A percentile compares a stretch with the other conserved stretches of the same genome.
These are phyloP conservation scores for Colletotrichum sp. DNA, from an alignment of 2,329 filamentous ascomycete genomes.

Conservation along the genomic window DNA sequence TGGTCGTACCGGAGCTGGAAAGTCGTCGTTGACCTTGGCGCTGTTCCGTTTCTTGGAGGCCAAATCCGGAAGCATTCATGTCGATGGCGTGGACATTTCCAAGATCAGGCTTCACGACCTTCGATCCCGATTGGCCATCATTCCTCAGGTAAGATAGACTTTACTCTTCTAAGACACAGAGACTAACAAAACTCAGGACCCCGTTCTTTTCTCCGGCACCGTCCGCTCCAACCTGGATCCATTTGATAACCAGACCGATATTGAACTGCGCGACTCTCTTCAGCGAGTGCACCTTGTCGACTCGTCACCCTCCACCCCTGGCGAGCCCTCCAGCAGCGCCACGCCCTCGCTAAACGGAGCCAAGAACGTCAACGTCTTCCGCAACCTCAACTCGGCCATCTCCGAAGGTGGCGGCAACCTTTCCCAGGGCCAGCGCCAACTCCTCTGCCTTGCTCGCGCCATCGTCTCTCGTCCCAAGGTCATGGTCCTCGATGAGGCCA, in stretches of 20 bases:
- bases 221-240: constrained; percentile 79
- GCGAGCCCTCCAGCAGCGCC: constrained; percentile 39
- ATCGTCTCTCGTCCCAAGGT: constrained; percentile 76
- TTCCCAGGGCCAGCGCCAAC: constrained; percentile 77
- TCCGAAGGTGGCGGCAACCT: constrained; percentile 77
- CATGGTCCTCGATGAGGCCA: constrained; percentile 83
- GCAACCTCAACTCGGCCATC: constrained; percentile 65
- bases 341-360: constrained; percentile 27
- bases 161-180: not conserved
- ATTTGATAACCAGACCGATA: constrained; percentile 72
- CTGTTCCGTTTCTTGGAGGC: constrained; percentile 81
- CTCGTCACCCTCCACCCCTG: constrained; percentile 43
- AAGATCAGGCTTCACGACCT: constrained; percentile 73
- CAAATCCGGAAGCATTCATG: constrained; percentile 66
- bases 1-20: constrained; percentile 79
- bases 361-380: constrained; percentile 70
- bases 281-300: constrained; percentile 71
- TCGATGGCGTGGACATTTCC: constrained; percentile 78
- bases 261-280: constrained; percentile 72
- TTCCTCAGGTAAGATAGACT: constrained; percentile 59
- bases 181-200: constrained; percentile 57
- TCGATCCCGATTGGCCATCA: constrained; percentile 78
- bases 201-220: constrained; percentile 81
- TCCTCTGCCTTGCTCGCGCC: constrained; percentile 75
- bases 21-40: constrained; percentile 76